phyloP scores from a whole-genome alignment of 306 rosid genomes.

The Vigna radiata region DNA sequence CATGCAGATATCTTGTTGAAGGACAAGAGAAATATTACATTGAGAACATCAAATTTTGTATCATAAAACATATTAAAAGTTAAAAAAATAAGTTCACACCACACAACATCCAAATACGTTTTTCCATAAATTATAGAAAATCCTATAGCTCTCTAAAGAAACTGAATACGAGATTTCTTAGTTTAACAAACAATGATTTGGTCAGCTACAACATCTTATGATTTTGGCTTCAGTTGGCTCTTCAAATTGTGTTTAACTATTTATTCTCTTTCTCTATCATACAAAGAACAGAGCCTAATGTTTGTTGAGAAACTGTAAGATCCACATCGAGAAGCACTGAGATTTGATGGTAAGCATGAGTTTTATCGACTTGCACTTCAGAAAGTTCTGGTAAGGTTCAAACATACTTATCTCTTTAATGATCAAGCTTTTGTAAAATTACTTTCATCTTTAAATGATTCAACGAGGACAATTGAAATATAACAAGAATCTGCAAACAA shows the following conservation, averaged over 20 bases:
- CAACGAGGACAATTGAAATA: background rate
- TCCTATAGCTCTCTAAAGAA: background rate
- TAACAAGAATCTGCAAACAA: conserved; percentile 19
- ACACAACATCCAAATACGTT: conserved; percentile 5
- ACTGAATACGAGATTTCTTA: background rate
- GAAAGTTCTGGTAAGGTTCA: conserved; percentile 1
- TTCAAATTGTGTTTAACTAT: background rate
- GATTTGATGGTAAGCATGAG: conserved; percentile 1
- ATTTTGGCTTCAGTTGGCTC: conserved; percentile 12
- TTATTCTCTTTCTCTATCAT: background rate
- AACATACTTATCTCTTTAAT: background rate
- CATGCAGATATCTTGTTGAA: conserved; percentile 84
- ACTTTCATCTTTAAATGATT: conserved; percentile 4
- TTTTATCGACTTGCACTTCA: background rate
- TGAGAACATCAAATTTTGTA: conserved; percentile 37
- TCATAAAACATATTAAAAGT: conserved; percentile 19
- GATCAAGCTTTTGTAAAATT: background rate
- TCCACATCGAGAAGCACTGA: conserved; percentile 16
- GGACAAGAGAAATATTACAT: conserved; percentile 41
- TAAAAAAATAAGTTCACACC: background rate
- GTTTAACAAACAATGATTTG: background rate
- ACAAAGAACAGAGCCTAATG: background rate
- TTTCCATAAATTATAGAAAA: conserved; percentile 13
- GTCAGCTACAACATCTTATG: background rate
- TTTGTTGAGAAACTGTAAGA: conserved; percentile 10